phyloP scores from a whole-genome alignment of 768 basidiomycete genomes.

The Vishniacozyma victoriae region DNA sequence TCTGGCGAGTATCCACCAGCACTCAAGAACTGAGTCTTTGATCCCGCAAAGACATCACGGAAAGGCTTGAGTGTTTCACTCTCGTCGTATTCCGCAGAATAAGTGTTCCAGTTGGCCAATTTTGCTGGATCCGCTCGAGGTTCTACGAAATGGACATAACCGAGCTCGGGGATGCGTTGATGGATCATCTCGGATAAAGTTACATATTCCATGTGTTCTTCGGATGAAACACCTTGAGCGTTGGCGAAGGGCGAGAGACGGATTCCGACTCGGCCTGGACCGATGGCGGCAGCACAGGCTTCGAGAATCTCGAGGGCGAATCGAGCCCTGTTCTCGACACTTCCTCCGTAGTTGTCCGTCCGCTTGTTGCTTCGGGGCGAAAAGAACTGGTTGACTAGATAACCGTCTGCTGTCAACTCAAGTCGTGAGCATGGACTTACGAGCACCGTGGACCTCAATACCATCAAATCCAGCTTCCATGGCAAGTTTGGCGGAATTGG shows the following conservation, averaged over 20 bases:
- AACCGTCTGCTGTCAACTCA: constrained; percentile 18
- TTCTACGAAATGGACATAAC: constrained; percentile 23
- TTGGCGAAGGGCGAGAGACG: constrained; percentile 60
- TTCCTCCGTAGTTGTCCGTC: constrained; percentile 65
- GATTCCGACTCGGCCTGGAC: constrained; percentile 55
- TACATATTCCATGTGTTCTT: constrained; percentile 5
- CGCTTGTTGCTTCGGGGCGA: constrained; percentile 57
- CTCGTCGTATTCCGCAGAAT: constrained; percentile 9
- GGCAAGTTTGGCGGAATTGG: constrained; percentile 56
- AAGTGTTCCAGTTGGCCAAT: constrained; percentile 6
- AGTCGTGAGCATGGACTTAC: constrained; percentile 2
- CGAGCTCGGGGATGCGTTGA: constrained; percentile 11
- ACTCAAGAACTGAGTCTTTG: constrained; percentile 14
- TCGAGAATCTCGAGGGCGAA: constrained; percentile 53
- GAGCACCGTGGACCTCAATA: constrained; percentile 54
- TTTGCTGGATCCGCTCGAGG: constrained; percentile 17
- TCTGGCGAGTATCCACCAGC: constrained; percentile 21
- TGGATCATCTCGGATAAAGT: constrained; percentile 6
- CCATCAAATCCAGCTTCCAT: constrained; percentile 67
- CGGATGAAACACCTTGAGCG: constrained; percentile 47
- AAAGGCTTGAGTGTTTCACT: constrained; percentile 6
- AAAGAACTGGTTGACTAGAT: constrained; percentile 58
- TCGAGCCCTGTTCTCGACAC: constrained; percentile 56
- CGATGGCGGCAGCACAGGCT: constrained; percentile 50
- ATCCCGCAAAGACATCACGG: constrained; percentile 6